phyloP scores from a whole-genome alignment of 345 rosid species.

The Citrus mangshanensis region DNA sequence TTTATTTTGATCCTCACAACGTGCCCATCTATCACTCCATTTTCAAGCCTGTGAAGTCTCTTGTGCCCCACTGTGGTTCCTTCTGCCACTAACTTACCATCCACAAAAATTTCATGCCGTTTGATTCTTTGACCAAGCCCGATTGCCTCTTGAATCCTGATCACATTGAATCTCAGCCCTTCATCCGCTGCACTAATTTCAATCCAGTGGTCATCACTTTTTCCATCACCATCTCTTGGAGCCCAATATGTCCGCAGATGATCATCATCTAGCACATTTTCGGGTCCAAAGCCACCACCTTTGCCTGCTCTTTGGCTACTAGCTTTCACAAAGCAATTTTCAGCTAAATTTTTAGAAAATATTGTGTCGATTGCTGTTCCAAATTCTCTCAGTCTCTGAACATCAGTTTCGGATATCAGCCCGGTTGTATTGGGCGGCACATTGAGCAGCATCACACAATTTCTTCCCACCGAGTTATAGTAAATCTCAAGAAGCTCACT shows the following conservation, averaged over 20 bases:
- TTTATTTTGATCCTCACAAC: conserved; percentile 42
- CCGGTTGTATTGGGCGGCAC: conserved; percentile 72
- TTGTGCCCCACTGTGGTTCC: conserved; percentile 71
- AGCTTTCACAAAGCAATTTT: conserved; percentile 29
- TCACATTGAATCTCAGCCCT: conserved; percentile 50
- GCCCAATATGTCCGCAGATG: conserved; percentile 75
- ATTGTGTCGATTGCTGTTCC: conserved; percentile 41
- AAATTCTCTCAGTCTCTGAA: conserved; percentile 40
- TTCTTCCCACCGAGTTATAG: conserved; percentile 66
- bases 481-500: conserved; percentile 54
- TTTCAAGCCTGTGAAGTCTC: conserved; percentile 51
- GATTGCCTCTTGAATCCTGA: conserved; percentile 69
- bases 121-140: conserved; percentile 69
- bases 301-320: conserved; percentile 62
- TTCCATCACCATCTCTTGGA: conserved; percentile 24
- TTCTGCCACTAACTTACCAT: conserved; percentile 40
- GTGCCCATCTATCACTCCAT: conserved; percentile 27
- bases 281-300: conserved; percentile 51
- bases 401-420: conserved; percentile 51
- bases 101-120: conserved; percentile 48
- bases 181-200: conserved; percentile 28
- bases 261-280: conserved; percentile 52
- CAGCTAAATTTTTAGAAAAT: conserved; percentile 49
- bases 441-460: conserved; percentile 56
- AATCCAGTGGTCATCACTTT: conserved; percentile 38